Base-by-base conservation (phyloP, 177 flowering plant genomes). In the Vitis hybrid region DNA sequence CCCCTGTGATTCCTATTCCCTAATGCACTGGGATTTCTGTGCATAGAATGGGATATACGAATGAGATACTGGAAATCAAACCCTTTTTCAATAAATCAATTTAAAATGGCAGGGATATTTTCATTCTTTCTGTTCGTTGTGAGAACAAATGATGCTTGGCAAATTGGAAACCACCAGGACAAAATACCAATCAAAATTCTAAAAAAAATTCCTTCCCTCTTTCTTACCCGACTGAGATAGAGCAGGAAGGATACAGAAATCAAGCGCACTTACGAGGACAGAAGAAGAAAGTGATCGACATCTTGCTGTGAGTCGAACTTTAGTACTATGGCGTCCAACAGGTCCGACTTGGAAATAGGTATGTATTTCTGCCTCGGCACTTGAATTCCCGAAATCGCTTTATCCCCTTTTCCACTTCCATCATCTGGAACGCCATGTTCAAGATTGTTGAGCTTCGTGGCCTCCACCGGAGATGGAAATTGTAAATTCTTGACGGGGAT, bases 361-460 rank as follows among this genome's bases (percentile, higher is more conserved):
- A 94, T 91, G 77, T 85, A 78, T 61, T 73, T 87, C 79, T 84
- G 91, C 61, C 97, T 84, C 11, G 95, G 88, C n/a, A 94, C 97
- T 59, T 75, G 81, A 75, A 94, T 85, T 66, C 86, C 88, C 7
- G 86, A 81, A 60, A 77, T 78, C 18, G 64, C 73, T 12, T 61
- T 58, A 4, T 66, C 76, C 9, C 70, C 80, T 6, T 72, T 74
- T 2, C 69, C 76, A 30, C 34, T 34, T 9, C 15, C 62, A 18
- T 18, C 62, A 0, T 69, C 48, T 8, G 32, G 57, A 55, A 55
- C 57, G 7, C 57, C 62, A 6, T 14, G 15, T 7, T 17, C 49
- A 19, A 6, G 4, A 52, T 11, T 19, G n/a, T 63, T 50, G n/a
- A 2, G 52, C 75, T 2, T 67, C 73, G 4, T 6, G 69, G 11